Conservation (phyloP, 805 yeast species). For the Kuraishia hungarica region DNA sequence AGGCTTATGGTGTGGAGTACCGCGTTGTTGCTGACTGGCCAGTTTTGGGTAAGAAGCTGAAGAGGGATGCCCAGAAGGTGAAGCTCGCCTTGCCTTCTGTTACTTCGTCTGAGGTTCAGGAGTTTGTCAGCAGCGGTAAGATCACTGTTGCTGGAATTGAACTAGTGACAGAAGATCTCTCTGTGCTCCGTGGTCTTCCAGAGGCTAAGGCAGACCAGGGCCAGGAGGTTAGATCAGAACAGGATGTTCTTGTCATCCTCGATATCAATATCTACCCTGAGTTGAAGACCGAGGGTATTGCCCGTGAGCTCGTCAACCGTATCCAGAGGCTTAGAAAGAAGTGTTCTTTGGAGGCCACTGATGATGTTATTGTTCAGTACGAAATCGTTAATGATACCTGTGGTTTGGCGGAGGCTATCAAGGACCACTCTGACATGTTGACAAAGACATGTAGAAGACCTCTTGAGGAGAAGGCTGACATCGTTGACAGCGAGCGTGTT, state of each 20-base stretch:
- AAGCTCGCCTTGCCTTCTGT: constrained; percentile 86
- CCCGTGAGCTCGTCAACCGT: constrained; percentile 94
- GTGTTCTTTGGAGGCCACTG: constrained; percentile 90
- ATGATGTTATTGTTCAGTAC: constrained; percentile 86
- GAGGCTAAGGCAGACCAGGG: constrained; percentile 58
- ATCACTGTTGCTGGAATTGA: constrained; percentile 85
- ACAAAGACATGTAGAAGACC: constrained; percentile 71
- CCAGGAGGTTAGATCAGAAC: constrained; percentile 79
- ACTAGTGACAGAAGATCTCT: constrained; percentile 79
- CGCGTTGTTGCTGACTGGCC: constrained; percentile 99
- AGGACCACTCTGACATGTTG: constrained; percentile 58
- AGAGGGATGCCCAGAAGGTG: constrained; percentile 87
- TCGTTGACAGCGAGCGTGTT: constrained; percentile 33
- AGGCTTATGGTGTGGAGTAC: constrained; percentile 84
- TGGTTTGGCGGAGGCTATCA: constrained; percentile 52
- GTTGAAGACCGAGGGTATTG: constrained; percentile 86
- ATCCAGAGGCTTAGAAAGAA: constrained; percentile 96
- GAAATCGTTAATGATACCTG: constrained; percentile 62
- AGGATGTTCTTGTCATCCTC: constrained; percentile 81
- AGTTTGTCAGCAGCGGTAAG: constrained; percentile 62
- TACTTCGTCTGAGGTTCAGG: constrained; percentile 75
- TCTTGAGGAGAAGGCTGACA: constrained; percentile 35
- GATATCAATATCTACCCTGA: constrained; percentile 86
- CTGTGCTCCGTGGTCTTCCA: constrained; percentile 84
- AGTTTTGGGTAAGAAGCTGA: constrained; percentile 91